These are phyloP conservation scores for Debaryomyces hansenii DNA, from an alignment of 805 yeast species.

Conservation along the genomic window DNA sequence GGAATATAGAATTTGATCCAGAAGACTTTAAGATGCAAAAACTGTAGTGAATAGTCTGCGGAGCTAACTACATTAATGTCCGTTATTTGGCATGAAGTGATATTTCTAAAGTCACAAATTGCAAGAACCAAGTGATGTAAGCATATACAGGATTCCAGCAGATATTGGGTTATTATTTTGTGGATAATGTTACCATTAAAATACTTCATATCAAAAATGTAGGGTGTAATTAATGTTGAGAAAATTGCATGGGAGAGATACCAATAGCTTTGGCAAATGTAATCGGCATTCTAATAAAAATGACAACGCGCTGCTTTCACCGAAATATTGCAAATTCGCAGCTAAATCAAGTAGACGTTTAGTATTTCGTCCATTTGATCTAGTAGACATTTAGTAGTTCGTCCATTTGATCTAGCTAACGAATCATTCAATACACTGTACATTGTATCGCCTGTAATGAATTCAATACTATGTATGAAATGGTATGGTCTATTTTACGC, in stretches of 20 bases:
- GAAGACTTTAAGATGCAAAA: too few relatives aligned
- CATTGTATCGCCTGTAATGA: too few relatives aligned
- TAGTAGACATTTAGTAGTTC: too few relatives aligned
- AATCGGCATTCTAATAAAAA: slow-evolving; percentile 39
- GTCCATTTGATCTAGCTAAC: too few relatives aligned
- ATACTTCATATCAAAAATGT: slow-evolving; percentile 36
- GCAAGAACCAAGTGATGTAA: slow-evolving; percentile 41
- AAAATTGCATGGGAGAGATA: too few relatives aligned
- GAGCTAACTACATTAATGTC: slow-evolving; percentile 23
- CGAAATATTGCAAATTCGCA: slow-evolving; percentile 38
- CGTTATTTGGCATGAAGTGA: slow-evolving; percentile 7
- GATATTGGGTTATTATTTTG: slow-evolving; percentile 24
- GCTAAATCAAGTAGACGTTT: slow-evolving; percentile 33
- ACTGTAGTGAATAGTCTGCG: slow-evolving; percentile 5
- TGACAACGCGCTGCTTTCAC: slow-evolving; percentile 44
- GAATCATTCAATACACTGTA: too few relatives aligned
- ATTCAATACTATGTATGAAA: too few relatives aligned
- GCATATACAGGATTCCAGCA: slow-evolving; percentile 25
- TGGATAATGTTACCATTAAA: slow-evolving; percentile 25
- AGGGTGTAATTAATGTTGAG: slow-evolving; percentile 41
- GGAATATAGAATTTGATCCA: too few relatives aligned
- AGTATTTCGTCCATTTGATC: slow-evolving; percentile 16
- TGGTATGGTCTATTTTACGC: too few relatives aligned
- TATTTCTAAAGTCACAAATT: slow-evolving; percentile 39
- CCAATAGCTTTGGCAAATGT: slow-evolving; percentile 32